Evolutionary conservation across 2,329 filamentous ascomycete genomes (phyloP).

Genomic region (Knufia petricola): DNA sequence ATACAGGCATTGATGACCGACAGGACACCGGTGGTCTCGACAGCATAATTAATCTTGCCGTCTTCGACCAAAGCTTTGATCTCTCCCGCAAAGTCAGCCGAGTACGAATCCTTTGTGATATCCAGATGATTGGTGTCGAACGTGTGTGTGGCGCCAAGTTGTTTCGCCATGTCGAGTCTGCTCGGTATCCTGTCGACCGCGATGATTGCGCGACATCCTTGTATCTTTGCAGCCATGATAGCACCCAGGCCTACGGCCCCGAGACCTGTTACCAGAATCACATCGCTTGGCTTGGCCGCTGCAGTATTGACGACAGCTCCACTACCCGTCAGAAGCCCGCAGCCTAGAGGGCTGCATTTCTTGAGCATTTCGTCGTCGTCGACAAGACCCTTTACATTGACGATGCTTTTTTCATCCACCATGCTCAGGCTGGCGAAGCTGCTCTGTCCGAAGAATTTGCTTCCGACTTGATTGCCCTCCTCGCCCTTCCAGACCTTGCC

Average conservation of each 20-base stretch:
- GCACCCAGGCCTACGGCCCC: constrained; percentile 40
- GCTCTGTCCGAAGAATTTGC: constrained; percentile 42
- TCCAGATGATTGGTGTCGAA: constrained; percentile 25
- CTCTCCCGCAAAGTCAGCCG: constrained; percentile 26
- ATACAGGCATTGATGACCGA: constrained; percentile 36
- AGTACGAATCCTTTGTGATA: constrained; percentile 17
- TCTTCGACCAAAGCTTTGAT: constrained; percentile 30
- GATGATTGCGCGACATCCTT: constrained; percentile 31
- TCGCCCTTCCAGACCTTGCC: constrained; percentile 11
- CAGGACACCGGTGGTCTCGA: constrained; percentile 43
- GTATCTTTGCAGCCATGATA: constrained; percentile 41
- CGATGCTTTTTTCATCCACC: constrained; percentile 31
- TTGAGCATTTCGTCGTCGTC: constrained; percentile 29
- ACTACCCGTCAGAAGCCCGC: constrained; percentile 38
- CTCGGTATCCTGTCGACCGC: constrained; percentile 32
- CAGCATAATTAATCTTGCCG: constrained; percentile 35
- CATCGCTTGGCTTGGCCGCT: constrained; percentile 28
- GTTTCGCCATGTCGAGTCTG: constrained; percentile 31
- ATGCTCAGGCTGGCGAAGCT: constrained; percentile 35
- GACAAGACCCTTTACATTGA: constrained; percentile 35
- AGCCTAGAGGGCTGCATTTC: constrained; percentile 37
- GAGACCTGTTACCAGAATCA: constrained; percentile 36
- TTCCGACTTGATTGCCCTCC: constrained; percentile 26
- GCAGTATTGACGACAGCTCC: constrained; percentile 35
- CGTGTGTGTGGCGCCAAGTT: constrained; percentile 32